Evolutionary conservation across 495 filamentous ascomycete species (phyloP).

Genomic region (Antarctomyces pellizariae): DNA sequence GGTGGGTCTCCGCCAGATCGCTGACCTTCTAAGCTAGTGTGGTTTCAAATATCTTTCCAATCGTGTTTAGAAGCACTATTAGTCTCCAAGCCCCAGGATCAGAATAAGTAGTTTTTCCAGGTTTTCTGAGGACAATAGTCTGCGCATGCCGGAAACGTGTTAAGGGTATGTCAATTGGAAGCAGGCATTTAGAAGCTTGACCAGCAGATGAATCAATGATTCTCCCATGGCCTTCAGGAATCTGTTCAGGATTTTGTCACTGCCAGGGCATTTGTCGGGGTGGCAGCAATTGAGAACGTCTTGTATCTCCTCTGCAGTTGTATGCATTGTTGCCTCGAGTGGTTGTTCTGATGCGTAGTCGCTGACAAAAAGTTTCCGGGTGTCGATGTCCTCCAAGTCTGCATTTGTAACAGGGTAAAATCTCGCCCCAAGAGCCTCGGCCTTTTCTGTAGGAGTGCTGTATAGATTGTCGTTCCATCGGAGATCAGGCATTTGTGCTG

Average conservation of each 20-base stretch:
- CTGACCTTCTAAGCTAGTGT: slow-evolving; percentile 8
- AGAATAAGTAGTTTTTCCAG: slow-evolving; percentile 9
- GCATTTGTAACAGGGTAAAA: slow-evolving; percentile 11
- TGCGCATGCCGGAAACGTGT: slow-evolving; percentile 9
- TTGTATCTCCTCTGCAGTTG: background rate
- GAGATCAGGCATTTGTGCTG: background rate
- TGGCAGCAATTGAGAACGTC: background rate
- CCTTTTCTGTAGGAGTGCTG: slow-evolving; percentile 6
- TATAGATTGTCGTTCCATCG: background rate
- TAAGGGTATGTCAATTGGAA: slow-evolving; percentile 8
- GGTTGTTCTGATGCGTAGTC: too few relatives aligned
- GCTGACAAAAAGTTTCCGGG: background rate
- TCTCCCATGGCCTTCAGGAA: background rate
- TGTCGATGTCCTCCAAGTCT: slow-evolving; percentile 6
- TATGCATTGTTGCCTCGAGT: background rate
- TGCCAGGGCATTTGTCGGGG: background rate
- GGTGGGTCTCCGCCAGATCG: slow-evolving; percentile 7
- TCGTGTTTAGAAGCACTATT: slow-evolving; percentile 14
- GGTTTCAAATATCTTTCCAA: slow-evolving; percentile 14
- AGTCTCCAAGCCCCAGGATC: slow-evolving; percentile 12
- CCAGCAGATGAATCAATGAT: background rate
- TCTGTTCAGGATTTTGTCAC: background rate
- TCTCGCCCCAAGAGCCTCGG: slow-evolving; percentile 2
- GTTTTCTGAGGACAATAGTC: slow-evolving; percentile 13
- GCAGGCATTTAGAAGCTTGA: slow-evolving; percentile 9